A percentile compares a stretch with the other conserved stretches of the same genome.
These are phyloP conservation scores for Annulohypoxylon maeteangense DNA, from an alignment of 495 filamentous ascomycete species.

Conservation along the genomic window DNA sequence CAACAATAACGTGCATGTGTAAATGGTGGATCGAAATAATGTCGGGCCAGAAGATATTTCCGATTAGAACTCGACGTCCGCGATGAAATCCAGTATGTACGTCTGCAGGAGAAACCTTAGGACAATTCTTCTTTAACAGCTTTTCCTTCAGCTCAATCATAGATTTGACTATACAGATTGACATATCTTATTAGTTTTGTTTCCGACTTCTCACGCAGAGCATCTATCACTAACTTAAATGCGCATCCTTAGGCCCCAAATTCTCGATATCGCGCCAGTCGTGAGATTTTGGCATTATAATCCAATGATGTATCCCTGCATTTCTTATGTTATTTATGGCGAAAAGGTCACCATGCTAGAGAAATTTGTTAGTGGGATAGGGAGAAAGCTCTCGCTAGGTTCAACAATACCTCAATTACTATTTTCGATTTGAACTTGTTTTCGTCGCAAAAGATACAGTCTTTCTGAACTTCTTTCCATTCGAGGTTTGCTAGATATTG, in stretches of 20 bases:
- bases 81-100: constrained; percentile 34
- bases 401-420: constrained; percentile 29
- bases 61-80: constrained; percentile 24
- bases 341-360: constrained; percentile 25
- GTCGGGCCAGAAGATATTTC: constrained; percentile 33
- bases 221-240: neutral
- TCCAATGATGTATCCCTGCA: constrained; percentile 31
- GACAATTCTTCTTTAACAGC: constrained; percentile 16
- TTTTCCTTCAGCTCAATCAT: constrained; percentile 13
- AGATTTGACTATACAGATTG: neutral
- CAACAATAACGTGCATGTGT: constrained; percentile 36
- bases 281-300: constrained; percentile 37
- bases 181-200: neutral
- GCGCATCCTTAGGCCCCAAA: constrained; percentile 11
- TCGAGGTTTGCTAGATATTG: constrained; percentile 32
- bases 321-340: constrained; percentile 30
- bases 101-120: constrained; percentile 5
- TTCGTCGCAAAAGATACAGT: constrained; percentile 35
- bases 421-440: constrained; percentile 29
- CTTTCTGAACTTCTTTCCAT: constrained; percentile 23
- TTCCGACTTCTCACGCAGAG: neutral
- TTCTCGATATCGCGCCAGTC: constrained; percentile 29
- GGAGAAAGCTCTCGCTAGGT: neutral
- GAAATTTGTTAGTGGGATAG: neutral
- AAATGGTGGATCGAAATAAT: constrained; percentile 39